Evolutionary conservation across 2,329 filamentous ascomycete species (phyloP).

Genomic region (Alternaria incomplexa): DNA sequence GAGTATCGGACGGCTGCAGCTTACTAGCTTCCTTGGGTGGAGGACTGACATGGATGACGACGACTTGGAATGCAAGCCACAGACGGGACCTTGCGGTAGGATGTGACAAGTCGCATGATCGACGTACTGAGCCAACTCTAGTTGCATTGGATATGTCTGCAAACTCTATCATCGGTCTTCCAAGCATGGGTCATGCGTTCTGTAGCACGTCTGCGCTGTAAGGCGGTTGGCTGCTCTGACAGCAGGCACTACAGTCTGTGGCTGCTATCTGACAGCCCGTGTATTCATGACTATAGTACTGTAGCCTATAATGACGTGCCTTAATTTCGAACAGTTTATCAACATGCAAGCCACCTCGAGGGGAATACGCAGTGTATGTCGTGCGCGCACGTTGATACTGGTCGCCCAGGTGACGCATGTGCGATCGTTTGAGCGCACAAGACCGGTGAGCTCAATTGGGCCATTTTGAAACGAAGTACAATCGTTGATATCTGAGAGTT

Average conservation of each 20-base stretch:
- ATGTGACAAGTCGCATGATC: slow-evolving; percentile 6
- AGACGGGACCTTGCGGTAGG: neutral
- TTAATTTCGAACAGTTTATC: neutral
- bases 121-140: neutral
- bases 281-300: neutral
- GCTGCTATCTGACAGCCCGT: slow-evolving; percentile 9
- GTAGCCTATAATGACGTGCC: slow-evolving; percentile 2
- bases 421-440: neutral
- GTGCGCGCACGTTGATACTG: slow-evolving; percentile 23
- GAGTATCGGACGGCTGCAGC: slow-evolving; percentile 16
- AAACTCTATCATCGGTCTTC: neutral
- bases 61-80: neutral
- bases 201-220: too few species aligned
- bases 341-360: slow-evolving; percentile 2
- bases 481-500: neutral
- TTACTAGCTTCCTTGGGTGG: neutral
- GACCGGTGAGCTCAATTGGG: neutral
- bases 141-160: neutral
- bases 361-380: neutral
- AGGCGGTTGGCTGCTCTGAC: slow-evolving; percentile 5
- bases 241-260: slow-evolving; percentile 6
- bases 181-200: neutral
- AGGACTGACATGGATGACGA: neutral
- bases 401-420: slow-evolving; percentile 16
- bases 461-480: neutral